Conservation (phyloP, 1,139 yeast genomes). For the Hyphopichia buzzinii region DNA sequence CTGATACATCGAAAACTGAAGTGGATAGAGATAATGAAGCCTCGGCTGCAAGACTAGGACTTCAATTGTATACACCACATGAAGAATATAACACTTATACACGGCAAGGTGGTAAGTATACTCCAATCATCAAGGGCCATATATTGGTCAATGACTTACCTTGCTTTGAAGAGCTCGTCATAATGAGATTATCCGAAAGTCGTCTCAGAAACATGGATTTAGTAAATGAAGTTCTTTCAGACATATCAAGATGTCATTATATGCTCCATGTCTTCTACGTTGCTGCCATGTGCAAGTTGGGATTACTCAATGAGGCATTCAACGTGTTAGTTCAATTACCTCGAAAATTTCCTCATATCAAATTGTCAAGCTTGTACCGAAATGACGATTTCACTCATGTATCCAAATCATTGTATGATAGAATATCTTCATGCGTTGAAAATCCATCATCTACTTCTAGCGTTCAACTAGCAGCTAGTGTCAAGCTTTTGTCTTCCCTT, state of each 20-base stretch:
- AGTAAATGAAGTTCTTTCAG: neutral
- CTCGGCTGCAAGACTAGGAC: slow-evolving; percentile 9
- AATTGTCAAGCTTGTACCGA: slow-evolving; percentile 11
- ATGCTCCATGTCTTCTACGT: slow-evolving; percentile 26
- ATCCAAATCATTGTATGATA: slow-evolving; percentile 10
- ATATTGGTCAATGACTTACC: slow-evolving; percentile 32
- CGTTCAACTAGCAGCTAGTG: neutral
- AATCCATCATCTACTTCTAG: neutral
- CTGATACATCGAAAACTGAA: slow-evolving; percentile 11
- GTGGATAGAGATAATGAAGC: slow-evolving; percentile 21
- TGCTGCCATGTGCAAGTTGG: slow-evolving; percentile 26
- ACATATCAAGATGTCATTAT: slow-evolving; percentile 17
- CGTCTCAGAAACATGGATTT: slow-evolving; percentile 13
- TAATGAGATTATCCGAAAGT: slow-evolving; percentile 13
- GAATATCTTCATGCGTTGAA: neutral
- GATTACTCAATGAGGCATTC: slow-evolving; percentile 24
- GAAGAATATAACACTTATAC: slow-evolving; percentile 28
- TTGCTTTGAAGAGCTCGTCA: slow-evolving; percentile 13
- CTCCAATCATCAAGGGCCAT: slow-evolving; percentile 27
- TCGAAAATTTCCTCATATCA: slow-evolving; percentile 11
- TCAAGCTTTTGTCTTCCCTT: neutral
- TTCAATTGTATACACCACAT: slow-evolving; percentile 24
- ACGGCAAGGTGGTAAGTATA: slow-evolving; percentile 16
- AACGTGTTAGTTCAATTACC: slow-evolving; percentile 21
- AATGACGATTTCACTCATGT: slow-evolving; percentile 19